Percentiles rank a stretch among this genome's conserved stretches.
These are phyloP conservation scores for Trichosanthes cucumerina DNA, from an alignment of 306 rosid species.

Conservation along the genomic window DNA sequence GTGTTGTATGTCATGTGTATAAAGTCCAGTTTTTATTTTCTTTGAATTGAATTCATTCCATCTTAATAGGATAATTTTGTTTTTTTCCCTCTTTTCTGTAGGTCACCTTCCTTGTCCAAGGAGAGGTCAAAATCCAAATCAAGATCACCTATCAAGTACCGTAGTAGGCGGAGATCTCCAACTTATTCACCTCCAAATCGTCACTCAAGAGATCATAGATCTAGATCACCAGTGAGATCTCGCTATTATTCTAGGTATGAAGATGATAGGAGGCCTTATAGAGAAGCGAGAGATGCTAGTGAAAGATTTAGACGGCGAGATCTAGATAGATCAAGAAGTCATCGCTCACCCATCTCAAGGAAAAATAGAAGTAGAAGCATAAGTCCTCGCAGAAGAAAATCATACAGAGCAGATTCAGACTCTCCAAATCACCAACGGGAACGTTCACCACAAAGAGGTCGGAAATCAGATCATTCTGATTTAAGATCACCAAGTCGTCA, in stretches of 20 bases:
- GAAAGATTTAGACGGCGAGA: slow-evolving; percentile 67
- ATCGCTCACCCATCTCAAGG: slow-evolving; percentile 38
- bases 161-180: slow-evolving; percentile 65
- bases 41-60: neutral
- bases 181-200: slow-evolving; percentile 74
- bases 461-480: slow-evolving; percentile 39
- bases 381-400: slow-evolving; percentile 56
- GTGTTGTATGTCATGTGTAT: neutral
- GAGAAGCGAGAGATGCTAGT: slow-evolving; percentile 51
- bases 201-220: slow-evolving; percentile 45
- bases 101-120: slow-evolving; percentile 66
- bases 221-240: slow-evolving; percentile 72
- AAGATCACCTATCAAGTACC: slow-evolving; percentile 67
- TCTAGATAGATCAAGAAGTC: slow-evolving; percentile 50
- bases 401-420: slow-evolving; percentile 37
- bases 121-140: slow-evolving; percentile 66
- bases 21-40: neutral
- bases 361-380: slow-evolving; percentile 68
- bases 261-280: slow-evolving; percentile 42
- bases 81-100: slow-evolving; percentile 19
- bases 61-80: neutral
- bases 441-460: slow-evolving; percentile 54
- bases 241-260: slow-evolving; percentile 45
- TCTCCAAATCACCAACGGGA: slow-evolving; percentile 62
- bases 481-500: slow-evolving; percentile 58